Conservation (phyloP, 805 yeast species). For the Zygoascus biomembranicola region DNA sequence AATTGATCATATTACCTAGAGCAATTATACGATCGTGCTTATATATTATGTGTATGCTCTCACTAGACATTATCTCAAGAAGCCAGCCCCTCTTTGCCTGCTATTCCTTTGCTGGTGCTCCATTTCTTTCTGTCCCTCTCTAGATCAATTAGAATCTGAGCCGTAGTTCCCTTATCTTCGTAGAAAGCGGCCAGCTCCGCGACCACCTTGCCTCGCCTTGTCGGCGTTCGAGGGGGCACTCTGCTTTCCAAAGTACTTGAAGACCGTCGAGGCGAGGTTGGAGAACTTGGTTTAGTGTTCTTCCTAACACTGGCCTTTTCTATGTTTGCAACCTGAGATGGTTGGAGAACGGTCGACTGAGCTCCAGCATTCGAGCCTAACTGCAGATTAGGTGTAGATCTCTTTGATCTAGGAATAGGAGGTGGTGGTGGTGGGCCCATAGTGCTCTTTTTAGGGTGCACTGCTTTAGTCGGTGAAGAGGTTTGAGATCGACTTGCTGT, state of each 20-base stretch:
- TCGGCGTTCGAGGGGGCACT: conserved; percentile 21
- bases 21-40: too few species aligned
- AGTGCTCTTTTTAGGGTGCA: neutral
- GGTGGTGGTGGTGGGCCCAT: conserved; percentile 6
- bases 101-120: neutral
- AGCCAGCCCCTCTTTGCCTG: neutral
- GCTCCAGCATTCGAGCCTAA: too few species aligned
- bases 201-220: conserved; percentile 49
- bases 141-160: conserved; percentile 15
- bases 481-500: neutral
- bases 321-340: conserved; percentile 7
- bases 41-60: too few species aligned
- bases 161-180: conserved; percentile 42
- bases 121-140: conserved; percentile 8
- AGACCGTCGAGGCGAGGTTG: neutral
- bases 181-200: conserved; percentile 54
- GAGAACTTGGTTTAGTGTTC: neutral
- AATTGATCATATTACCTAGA: too few species aligned
- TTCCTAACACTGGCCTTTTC: neutral
- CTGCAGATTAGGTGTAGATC: neutral
- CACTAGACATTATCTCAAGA: too few species aligned
- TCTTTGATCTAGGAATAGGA: neutral
- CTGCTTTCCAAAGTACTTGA: neutral
- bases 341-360: conserved; percentile 4
- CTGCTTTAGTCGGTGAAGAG: neutral